Base-by-base conservation (phyloP, 2,329 filamentous ascomycete genomes). In the Dactylellina parvicollis region DNA sequence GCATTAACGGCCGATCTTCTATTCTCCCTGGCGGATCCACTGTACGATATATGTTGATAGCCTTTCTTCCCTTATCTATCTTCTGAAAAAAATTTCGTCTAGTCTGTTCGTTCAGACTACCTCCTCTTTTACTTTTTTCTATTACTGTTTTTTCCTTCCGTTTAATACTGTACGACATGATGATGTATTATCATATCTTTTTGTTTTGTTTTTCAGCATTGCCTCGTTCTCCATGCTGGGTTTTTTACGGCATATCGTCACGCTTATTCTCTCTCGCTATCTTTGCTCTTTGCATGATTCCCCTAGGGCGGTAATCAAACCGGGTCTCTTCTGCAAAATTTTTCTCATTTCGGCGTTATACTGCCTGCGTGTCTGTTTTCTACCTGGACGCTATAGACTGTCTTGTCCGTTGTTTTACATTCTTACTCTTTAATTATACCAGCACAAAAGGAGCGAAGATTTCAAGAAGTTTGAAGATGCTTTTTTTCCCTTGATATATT, bases 181-280 rank as follows among this genome's bases (percentile, higher is more conserved):
- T 72, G 67, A 72, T 72, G 67, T 72, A 72, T 72, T 72, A 72
- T 72, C 67, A 72, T 59, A 65, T 54, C 52, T 32, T 50, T 14
- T 57, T 5, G 9, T 54, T 54, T 47, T 36, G 44, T 59, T 40
- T 28, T 55, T 60, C 47, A 59, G 56, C 57, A 72, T 57, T 57
- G 47, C 28, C 34, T 47, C 20, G 38, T 60, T 44, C 24, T 32
- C 36, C 14, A 20, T 18, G 46, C 24, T 54, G 24, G 46, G 44
- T 20, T 46, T 50, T 42, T 42, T 38, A 49, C 50, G 55, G 67
- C 67, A 72, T 65, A 28, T 54, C 74, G 52, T 40, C 38, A 42
- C 44, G 57, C 73, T 64, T 49, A 36, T 57, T 32, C 75, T 77
- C 78, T 76, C 78, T 76, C 75, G 75, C 71, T 77, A 78, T 77